Conservation (phyloP, 768 basidiomycete species). For the Serendipita sp. region DNA sequence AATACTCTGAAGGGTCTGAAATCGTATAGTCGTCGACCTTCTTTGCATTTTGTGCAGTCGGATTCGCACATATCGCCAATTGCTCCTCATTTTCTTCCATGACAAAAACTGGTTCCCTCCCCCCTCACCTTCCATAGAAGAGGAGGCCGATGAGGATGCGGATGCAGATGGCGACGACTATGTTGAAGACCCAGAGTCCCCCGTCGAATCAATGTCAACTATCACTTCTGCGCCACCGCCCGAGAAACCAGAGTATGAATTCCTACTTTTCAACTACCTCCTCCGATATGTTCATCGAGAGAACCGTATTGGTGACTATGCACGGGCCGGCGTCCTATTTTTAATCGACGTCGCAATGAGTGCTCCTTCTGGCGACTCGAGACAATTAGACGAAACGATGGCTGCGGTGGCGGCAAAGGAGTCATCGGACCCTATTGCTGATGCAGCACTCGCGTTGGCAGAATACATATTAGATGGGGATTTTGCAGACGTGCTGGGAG, state of each 20-base stretch:
- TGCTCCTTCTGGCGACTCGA: constrained; percentile 29
- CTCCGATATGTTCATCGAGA: constrained; percentile 90
- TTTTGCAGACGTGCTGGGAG: constrained; percentile 92
- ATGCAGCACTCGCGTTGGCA: constrained; percentile 74
- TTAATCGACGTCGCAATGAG: constrained; percentile 94
- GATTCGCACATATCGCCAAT: constrained; percentile 73
- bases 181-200: constrained; percentile 27
- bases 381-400: constrained; percentile 13
- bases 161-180: constrained; percentile 15
- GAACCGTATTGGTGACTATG: constrained; percentile 84
- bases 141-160: constrained; percentile 22
- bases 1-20: constrained; percentile 8
- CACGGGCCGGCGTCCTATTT: constrained; percentile 81
- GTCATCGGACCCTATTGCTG: constrained; percentile 50
- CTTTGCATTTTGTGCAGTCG: constrained; percentile 85
- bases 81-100: constrained; percentile 95
- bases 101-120: constrained; percentile 79
- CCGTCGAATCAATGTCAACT: constrained; percentile 44
- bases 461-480: constrained; percentile 95
- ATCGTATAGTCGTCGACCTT: constrained; percentile 61
- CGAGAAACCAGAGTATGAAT: constrained; percentile 82
- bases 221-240: constrained; percentile 29
- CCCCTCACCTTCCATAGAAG: constrained; percentile 42
- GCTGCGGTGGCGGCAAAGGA: constrained; percentile 15
- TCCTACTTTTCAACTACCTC: constrained; percentile 87